Evolutionary conservation across 2,329 filamentous ascomycete species (phyloP), one percentile per base, ranked within the genome.

Genomic region (Lachnellula willkommii): DNA sequence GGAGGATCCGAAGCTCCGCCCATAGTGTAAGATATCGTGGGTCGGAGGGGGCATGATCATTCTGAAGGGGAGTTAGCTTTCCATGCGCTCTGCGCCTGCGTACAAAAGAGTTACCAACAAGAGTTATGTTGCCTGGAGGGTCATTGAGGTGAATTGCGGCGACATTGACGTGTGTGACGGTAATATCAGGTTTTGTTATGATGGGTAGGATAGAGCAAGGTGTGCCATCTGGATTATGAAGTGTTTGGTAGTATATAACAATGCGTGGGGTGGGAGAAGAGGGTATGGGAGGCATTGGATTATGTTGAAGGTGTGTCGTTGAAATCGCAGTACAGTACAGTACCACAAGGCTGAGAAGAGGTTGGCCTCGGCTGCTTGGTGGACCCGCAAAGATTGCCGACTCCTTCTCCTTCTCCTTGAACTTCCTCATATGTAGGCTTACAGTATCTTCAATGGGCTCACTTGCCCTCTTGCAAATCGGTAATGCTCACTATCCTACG

Each of bases 141-240:
- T 80, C 77, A 70, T 94, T 92, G 64, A 96, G 75, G 72, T 96
- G 92, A 57, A 96, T 83, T 12, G 92, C 91, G 5, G 89, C 90
- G 49, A 96, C 74, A 64, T 95, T 92, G 57, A 96, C 78, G 73
- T 96, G 92, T 0, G 92, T 95, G 50, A 84, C 73, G 8, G 81
- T 80, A 5, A 82, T 84, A 60, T 79, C 75, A 58, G 82, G 76
- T 36, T 68, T 55, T 7, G 68, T 69, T 32, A 68, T 64, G 24
- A 70, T 59, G 2, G 85, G 84, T 0, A 86, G 75, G 59, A 88
- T 74, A 5, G 83, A 85, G 59, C 86, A 77, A 60, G 81, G 80
- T 35, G 74, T 74, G 56, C 72, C 72, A 57, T 79, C 72, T 9
- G 75, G 72, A 54, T 76, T 75, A 64, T 85, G 79, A 61, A 84